Conservation (phyloP, 495 filamentous ascomycete genomes). For the Daldinia concentrica region DNA sequence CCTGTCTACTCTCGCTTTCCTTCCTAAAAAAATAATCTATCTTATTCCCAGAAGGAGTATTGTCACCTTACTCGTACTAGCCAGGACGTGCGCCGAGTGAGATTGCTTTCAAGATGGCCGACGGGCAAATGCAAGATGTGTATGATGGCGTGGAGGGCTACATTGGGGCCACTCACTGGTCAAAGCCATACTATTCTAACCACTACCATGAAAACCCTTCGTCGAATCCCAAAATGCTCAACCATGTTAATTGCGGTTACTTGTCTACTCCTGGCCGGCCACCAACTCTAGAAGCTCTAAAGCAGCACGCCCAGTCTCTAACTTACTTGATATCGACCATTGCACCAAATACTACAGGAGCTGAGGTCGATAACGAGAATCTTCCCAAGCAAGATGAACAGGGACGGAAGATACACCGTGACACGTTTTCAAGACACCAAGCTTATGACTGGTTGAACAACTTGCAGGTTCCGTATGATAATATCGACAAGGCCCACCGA, state of each 20-base stretch:
- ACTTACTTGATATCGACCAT: slow-evolving; percentile 58
- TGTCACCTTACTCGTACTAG: background rate
- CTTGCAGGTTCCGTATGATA: slow-evolving; percentile 54
- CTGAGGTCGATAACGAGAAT: slow-evolving; percentile 41
- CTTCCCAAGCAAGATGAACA: background rate
- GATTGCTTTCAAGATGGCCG: slow-evolving; percentile 23
- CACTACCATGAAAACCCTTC: slow-evolving; percentile 43
- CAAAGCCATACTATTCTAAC: slow-evolving; percentile 47
- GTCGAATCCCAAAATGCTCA: slow-evolving; percentile 43
- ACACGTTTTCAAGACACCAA: slow-evolving; percentile 5
- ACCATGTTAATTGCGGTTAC: slow-evolving; percentile 61
- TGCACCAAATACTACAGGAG: slow-evolving; percentile 44
- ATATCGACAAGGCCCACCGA: slow-evolving; percentile 55
- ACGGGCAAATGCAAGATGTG: slow-evolving; percentile 26
- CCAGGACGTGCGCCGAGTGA: slow-evolving; percentile 10
- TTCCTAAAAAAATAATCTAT: slow-evolving; percentile 17
- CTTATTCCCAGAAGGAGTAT: background rate
- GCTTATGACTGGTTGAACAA: slow-evolving; percentile 63
- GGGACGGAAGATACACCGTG: background rate
- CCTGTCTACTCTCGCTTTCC: background rate
- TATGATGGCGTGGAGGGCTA: slow-evolving; percentile 43
- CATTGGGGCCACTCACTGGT: slow-evolving; percentile 39
- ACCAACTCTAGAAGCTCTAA: slow-evolving; percentile 61
- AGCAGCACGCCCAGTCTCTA: slow-evolving; percentile 65
- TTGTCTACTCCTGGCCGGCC: slow-evolving; percentile 56